Conservation (phyloP, 140 eudicot species). For the Flaveria floridana region DNA sequence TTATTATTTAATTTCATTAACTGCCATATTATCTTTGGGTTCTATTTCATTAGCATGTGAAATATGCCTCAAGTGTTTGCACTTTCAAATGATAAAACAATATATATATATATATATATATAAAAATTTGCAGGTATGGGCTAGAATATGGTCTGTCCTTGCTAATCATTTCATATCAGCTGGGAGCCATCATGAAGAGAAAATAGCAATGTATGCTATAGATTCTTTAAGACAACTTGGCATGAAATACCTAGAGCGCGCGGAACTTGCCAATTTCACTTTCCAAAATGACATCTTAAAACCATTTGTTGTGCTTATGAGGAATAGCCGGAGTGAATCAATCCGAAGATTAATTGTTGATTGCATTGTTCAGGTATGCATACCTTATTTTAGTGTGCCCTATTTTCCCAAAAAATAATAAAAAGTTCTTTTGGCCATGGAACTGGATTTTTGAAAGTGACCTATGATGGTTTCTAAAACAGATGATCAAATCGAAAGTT, state of each 20-base stretch:
- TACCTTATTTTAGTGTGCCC: constrained; percentile 9
- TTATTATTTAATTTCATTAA: neutral
- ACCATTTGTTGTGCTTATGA: constrained; percentile 90
- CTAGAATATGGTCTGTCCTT: constrained; percentile 95
- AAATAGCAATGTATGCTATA: constrained; percentile 97
- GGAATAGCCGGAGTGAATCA: constrained; percentile 81
- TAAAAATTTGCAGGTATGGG: constrained; percentile 75
- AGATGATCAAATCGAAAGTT: constrained; percentile 98
- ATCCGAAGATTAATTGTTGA: constrained; percentile 86
- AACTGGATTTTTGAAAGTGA: constrained; percentile 16
- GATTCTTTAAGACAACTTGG: constrained; percentile 96
- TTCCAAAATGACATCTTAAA: constrained; percentile 95
- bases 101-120: neutral
- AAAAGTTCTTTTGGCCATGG: neutral
- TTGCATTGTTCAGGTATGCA: constrained; percentile 88
- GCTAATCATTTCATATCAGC: constrained; percentile 91
- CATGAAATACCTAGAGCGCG: constrained; percentile 96
- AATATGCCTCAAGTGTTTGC: neutral
- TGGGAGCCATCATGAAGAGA: constrained; percentile 98
- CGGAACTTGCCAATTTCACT: constrained; percentile 91
- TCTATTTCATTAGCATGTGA: constrained; percentile 20
- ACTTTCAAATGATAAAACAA: constrained; percentile 10
- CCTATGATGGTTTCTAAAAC: constrained; percentile 24
- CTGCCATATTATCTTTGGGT: neutral
- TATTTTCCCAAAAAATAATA: neutral